phyloP scores from a whole-genome alignment of 805 yeast species.

The Metschnikowia dekortorum region DNA sequence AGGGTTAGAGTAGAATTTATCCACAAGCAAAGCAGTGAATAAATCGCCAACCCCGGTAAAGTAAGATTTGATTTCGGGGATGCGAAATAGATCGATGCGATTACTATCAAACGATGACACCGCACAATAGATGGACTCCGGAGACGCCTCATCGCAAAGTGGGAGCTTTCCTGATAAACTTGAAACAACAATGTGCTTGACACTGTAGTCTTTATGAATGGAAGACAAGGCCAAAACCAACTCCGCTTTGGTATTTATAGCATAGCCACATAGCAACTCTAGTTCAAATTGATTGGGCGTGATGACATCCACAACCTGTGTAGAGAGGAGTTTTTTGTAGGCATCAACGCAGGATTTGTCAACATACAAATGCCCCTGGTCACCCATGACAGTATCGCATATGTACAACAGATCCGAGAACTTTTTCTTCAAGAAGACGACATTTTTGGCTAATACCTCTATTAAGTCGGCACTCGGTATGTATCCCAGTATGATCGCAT shows the following conservation, averaged over 20 bases:
- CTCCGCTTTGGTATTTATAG: conserved; percentile 6
- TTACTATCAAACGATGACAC: conserved; percentile 13
- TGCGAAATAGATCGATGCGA: conserved; percentile 32
- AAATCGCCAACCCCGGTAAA: conserved; percentile 96
- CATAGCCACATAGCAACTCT: conserved; percentile 14
- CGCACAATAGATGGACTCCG: conserved; percentile 26
- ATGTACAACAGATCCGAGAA: conserved; percentile 17
- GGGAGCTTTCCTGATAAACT: conserved; percentile 13
- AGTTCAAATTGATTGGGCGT: conserved; percentile 20
- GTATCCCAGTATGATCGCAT: conserved; percentile 18
- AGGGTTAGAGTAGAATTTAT: conserved; percentile 43
- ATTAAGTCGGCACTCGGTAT: conserved; percentile 15
- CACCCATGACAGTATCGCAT: conserved; percentile 21
- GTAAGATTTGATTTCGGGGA: conserved; percentile 68
- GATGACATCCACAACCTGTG: conserved; percentile 12
- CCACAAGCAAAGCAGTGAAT: conserved; percentile 74
- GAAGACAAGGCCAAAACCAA: conserved; percentile 11
- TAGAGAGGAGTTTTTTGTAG: conserved; percentile 8
- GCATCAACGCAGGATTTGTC: conserved; percentile 14
- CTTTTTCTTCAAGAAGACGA: conserved; percentile 5
- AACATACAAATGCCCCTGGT: conserved; percentile 19
- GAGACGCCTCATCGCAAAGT: conserved; percentile 3
- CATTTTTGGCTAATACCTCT: conserved; percentile 9
- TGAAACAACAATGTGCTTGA: conserved; percentile 15
- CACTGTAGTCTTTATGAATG: conserved; percentile 9